Base-by-base conservation (phyloP, 495 filamentous ascomycete species). In the Evansstolkia leycettana region DNA sequence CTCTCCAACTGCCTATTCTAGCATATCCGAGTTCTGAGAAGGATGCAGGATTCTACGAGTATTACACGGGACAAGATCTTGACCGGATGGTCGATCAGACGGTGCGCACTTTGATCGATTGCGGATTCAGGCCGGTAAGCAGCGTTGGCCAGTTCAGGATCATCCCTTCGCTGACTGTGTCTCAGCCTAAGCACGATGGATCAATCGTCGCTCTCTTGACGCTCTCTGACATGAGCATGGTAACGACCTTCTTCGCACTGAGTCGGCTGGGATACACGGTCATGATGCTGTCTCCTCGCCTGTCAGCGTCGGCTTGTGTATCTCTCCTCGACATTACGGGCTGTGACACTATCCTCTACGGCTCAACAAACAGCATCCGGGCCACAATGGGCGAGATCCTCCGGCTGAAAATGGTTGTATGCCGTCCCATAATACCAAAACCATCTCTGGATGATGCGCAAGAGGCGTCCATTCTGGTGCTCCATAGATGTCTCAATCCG, bases 261-360 rank as follows among this genome's bases (percentile, higher is more conserved):
- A 66, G 62, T 33, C 62, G 75, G 12, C 48, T 77, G 2, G 75
- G 75, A 16, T 73, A 70, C 40, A 71, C 66, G 5, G 58, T 68
- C 15, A 61, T 80, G 44, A 68, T 72, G 41, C 51, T 80, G 8
- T 80, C 75, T 0, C 71, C 72, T 11, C 67, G 75, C 25, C 50
- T 78, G 11, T 61, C 69, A 6, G 53, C 63, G 0, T 48, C 54
- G 3, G 74, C 73, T 18, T 71, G 65, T 39, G 57, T 66, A 11
- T 65, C 69, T 19, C 46, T 79, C 3, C 55, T 79, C 1, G 46
- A 62, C 28, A 52, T 57, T 10, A 64, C 67, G 4, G 42, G 53
- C 2, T 72, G 68, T 14, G 61, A 64, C 34, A 54, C 57, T 9
- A 52, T 73, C 14, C 39, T 71, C 7, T 60, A 62, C 34, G 55